These are phyloP conservation scores for Epithemia pelagica DNA, from an alignment of 108 stramenopile species.

Conservation along the genomic window DNA sequence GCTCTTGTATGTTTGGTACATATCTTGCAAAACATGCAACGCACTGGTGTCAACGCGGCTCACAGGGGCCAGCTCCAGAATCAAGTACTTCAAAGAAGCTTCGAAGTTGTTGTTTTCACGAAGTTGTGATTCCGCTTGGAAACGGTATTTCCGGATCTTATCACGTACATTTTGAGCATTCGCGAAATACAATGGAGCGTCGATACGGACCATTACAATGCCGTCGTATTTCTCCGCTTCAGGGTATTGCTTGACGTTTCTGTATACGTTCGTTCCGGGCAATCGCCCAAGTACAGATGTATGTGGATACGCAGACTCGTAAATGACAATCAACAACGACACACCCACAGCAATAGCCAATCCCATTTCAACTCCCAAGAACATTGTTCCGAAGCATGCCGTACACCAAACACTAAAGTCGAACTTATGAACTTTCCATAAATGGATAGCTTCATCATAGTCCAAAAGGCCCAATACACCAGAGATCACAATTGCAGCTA, in stretches of 20 bases:
- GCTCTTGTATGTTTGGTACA: conserved; percentile 21
- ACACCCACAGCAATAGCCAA: conserved; percentile 49
- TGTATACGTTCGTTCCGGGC: conserved; percentile 42
- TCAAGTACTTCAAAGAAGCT: conserved; percentile 21
- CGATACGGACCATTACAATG: conserved; percentile 48
- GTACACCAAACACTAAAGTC: conserved; percentile 61
- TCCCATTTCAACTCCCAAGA: conserved; percentile 66
- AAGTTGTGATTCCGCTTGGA: conserved; percentile 14
- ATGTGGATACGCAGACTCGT: conserved; percentile 54
- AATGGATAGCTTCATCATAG: conserved; percentile 43
- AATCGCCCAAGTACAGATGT: conserved; percentile 55
- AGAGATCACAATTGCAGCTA: conserved; percentile 67
- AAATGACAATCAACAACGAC: conserved; percentile 51
- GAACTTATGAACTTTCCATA: conserved; percentile 55
- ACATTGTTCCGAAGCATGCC: conserved; percentile 46
- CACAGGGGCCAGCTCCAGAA: conserved; percentile 43
- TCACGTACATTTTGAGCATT: conserved; percentile 42
- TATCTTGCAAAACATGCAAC: conserved; percentile 34
- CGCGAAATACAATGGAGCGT: conserved; percentile 65
- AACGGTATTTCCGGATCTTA: conserved; percentile 26
- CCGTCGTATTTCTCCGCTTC: conserved; percentile 45
- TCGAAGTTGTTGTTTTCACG: not conserved
- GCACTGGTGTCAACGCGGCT: conserved; percentile 43
- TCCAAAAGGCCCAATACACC: conserved; percentile 59
- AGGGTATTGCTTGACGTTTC: conserved; percentile 53